Evolutionary conservation across 352 stramenopile genomes (phyloP).

Genomic region (Globisporangium cystogenes): DNA sequence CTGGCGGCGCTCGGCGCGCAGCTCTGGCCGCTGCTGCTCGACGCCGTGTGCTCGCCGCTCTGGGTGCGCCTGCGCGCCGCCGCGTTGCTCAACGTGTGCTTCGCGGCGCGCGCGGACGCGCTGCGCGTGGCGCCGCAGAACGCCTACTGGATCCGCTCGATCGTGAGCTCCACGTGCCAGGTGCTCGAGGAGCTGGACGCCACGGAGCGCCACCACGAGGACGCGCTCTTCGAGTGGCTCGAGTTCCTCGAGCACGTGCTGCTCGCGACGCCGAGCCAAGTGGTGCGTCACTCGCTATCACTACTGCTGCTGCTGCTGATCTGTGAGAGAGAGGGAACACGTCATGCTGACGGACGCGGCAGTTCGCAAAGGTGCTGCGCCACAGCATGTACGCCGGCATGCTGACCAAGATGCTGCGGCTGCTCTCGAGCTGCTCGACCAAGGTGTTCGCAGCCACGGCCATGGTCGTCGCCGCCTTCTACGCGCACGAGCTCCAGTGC

Average conservation of each 20-base stretch:
- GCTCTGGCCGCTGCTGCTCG: conserved; percentile 58
- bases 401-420: conserved; percentile 54
- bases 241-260: conserved; percentile 56
- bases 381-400: conserved; percentile 57
- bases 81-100: conserved; percentile 49
- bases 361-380: conserved; percentile 35
- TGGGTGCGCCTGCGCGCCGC: conserved; percentile 53
- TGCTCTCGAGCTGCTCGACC: conserved; percentile 50
- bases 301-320: not conserved
- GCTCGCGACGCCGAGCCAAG: conserved; percentile 25
- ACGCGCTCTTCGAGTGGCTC: conserved; percentile 55
- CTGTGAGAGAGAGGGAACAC: not conserved
- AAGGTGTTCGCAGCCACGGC: conserved; percentile 60
- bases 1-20: conserved; percentile 25
- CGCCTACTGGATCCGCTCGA: conserved; percentile 48
- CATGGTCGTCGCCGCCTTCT: conserved; percentile 49
- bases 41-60: conserved; percentile 67
- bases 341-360: not conserved
- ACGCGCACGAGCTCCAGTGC: conserved; percentile 39
- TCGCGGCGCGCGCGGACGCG: conserved; percentile 19
- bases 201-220: conserved; percentile 26
- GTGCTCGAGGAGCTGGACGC: conserved; percentile 52
- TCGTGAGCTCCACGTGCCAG: conserved; percentile 71
- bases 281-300: conserved; percentile 14
- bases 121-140: conserved; percentile 16